A percentile compares a stretch with the other conserved stretches of the same genome.
Evolutionary conservation across 768 basidiomycete genomes (phyloP).

Genomic region (Leucosporidium yakuticum): DNA sequence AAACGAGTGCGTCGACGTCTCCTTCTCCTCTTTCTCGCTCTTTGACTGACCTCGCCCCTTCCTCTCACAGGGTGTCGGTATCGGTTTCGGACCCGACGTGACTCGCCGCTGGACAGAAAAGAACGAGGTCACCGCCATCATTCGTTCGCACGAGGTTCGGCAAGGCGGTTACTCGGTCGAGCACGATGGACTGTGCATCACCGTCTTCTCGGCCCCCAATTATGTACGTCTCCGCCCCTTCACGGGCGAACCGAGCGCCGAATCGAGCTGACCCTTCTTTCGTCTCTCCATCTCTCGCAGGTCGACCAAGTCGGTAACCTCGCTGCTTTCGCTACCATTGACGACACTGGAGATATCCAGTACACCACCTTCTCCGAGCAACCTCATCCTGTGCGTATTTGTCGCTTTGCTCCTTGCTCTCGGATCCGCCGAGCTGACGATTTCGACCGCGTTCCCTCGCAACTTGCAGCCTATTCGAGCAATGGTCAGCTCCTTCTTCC

Average conservation of each 20-base stretch:
- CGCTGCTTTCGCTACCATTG: conserved; percentile 65
- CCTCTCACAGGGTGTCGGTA: conserved; percentile 74
- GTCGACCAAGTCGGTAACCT: conserved; percentile 80
- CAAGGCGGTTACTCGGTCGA: conserved; percentile 89
- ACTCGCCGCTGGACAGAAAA: conserved; percentile 33
- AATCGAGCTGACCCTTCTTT: conserved; percentile 6
- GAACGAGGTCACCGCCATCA: conserved; percentile 56
- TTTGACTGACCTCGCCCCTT: conserved; percentile 19
- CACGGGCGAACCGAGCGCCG: conserved; percentile 37
- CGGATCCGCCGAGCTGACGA: too few species aligned
- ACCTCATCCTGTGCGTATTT: conserved; percentile 17
- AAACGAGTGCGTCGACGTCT: conserved; percentile 63
- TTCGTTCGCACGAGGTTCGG: conserved; percentile 94
- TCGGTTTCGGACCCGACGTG: conserved; percentile 74
- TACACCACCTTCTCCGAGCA: conserved; percentile 36
- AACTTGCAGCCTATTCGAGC: too few species aligned
- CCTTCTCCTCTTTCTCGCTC: conserved; percentile 3
- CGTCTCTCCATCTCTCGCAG: conserved; percentile 1
- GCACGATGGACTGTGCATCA: conserved; percentile 89
- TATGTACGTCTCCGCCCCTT: conserved; percentile 47
- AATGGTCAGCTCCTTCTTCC: too few species aligned
- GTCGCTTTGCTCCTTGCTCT: too few species aligned
- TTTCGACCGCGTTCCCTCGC: too few species aligned
- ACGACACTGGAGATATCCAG: conserved; percentile 33
- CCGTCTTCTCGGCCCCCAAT: conserved; percentile 92